Percentiles rank a stretch among this genome's conserved stretches.
These are phyloP conservation scores for Diaporthe velutina DNA, from an alignment of 2,329 filamentous ascomycete species.

Conservation along the genomic window DNA sequence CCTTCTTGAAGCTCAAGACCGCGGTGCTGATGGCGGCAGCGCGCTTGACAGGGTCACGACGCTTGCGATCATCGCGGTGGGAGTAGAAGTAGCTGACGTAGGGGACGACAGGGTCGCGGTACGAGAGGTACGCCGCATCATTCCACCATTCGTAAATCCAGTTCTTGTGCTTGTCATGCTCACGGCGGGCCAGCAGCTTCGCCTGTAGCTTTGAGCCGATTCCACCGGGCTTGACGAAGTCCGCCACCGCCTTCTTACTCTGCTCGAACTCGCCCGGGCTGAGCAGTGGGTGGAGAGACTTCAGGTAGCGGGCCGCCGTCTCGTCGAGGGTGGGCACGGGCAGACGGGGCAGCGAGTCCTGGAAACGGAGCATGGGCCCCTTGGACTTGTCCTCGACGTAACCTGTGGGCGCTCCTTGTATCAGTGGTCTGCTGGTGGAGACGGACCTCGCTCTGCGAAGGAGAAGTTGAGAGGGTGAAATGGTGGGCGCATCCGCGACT, in stretches of 20 bases:
- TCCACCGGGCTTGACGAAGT: constrained; percentile 90
- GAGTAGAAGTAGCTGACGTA: constrained; percentile 99
- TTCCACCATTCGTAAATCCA: constrained; percentile 99
- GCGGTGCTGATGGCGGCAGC: constrained; percentile 91
- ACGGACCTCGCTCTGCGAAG: too few relatives aligned
- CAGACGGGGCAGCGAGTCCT: constrained; percentile 84
- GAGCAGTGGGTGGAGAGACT: constrained; percentile 82
- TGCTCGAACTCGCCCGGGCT: constrained; percentile 75
- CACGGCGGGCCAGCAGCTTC: constrained; percentile 82
- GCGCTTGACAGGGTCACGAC: constrained; percentile 90
- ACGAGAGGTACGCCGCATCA: constrained; percentile 89
- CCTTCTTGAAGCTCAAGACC: constrained; percentile 92
- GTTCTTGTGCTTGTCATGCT: constrained; percentile 86
- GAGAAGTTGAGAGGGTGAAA: background rate
- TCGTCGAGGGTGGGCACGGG: constrained; percentile 87
- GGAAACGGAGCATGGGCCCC: constrained; percentile 85
- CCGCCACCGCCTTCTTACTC: constrained; percentile 86
- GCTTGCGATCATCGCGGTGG: constrained; percentile 90
- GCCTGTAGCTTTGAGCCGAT: constrained; percentile 88
- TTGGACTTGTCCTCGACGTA: constrained; percentile 86
- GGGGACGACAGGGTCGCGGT: constrained; percentile 95
- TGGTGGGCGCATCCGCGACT: constrained; percentile 39
- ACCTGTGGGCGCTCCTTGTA: constrained; percentile 58
- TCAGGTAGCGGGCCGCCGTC: constrained; percentile 84
- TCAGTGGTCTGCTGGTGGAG: constrained; percentile 38